Conservation (phyloP, 805 yeast genomes). For the Starmerella etchellsii region DNA sequence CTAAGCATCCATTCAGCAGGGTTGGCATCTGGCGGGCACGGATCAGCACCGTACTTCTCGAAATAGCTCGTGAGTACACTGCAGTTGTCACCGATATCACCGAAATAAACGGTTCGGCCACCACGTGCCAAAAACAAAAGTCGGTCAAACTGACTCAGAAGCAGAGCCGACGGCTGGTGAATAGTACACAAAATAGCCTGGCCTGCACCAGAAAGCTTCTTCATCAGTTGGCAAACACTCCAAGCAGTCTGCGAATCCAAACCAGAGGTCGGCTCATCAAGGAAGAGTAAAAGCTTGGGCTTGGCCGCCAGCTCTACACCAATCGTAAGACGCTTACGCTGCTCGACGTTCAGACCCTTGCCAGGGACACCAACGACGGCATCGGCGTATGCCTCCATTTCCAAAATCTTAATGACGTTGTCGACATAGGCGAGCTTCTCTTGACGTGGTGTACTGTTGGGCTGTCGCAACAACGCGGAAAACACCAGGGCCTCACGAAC, state of each 20-base stretch:
- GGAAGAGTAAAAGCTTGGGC: conserved; percentile 46
- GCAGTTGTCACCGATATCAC: conserved; percentile 62
- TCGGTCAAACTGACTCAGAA: conserved; percentile 56
- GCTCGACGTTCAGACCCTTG: conserved; percentile 57
- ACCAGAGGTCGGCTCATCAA: conserved; percentile 68
- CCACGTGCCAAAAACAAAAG: conserved; percentile 56
- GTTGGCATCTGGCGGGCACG: conserved; percentile 47
- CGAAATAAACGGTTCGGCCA: conserved; percentile 71
- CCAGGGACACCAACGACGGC: conserved; percentile 73
- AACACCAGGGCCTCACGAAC: conserved; percentile 64
- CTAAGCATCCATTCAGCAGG: conserved; percentile 69
- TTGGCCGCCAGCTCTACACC: conserved; percentile 64
- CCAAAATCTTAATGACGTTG: conserved; percentile 49
- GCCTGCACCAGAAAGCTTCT: conserved; percentile 56
- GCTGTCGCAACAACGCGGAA: conserved; percentile 62
- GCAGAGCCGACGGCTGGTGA: conserved; percentile 67
- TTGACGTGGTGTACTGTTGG: conserved; percentile 38
- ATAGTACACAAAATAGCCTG: conserved; percentile 67
- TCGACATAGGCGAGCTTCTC: conserved; percentile 62
- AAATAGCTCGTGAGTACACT: conserved; percentile 47
- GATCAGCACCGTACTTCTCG: conserved; percentile 59
- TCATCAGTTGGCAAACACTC: conserved; percentile 55
- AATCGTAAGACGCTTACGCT: conserved; percentile 53
- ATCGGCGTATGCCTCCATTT: conserved; percentile 58
- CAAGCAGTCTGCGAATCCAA: conserved; percentile 51